Conservation (phyloP, 2,329 filamentous ascomycete genomes). For the Penicillium brasilianum region DNA sequence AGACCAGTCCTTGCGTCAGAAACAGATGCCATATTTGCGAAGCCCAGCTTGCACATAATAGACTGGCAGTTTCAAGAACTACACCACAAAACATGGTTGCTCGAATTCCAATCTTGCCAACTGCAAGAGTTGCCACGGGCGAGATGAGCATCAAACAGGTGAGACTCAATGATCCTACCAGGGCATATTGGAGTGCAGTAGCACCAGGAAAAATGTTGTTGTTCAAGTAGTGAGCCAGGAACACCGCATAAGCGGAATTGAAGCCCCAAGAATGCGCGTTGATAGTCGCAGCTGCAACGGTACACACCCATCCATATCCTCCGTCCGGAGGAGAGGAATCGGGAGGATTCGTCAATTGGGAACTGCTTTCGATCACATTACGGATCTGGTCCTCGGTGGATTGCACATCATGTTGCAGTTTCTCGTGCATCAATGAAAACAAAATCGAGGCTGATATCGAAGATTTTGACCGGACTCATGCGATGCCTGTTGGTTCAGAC, state of each 20-base stretch:
- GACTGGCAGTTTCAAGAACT: neutral
- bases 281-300: slow-evolving; percentile 7
- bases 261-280: slow-evolving; percentile 22
- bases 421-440: neutral
- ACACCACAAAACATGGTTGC: slow-evolving; percentile 10
- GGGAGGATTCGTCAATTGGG: neutral
- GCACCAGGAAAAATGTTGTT: slow-evolving; percentile 42
- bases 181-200: slow-evolving; percentile 44
- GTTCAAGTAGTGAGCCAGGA: slow-evolving; percentile 49
- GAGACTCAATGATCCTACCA: slow-evolving; percentile 49
- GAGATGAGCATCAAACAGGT: slow-evolving; percentile 39
- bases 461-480: neutral
- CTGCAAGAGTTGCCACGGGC: slow-evolving; percentile 2
- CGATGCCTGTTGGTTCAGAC: neutral
- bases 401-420: neutral
- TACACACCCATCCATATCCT: slow-evolving; percentile 22
- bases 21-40: slow-evolving; percentile 30
- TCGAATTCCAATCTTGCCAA: slow-evolving; percentile 4
- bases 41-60: slow-evolving; percentile 34
- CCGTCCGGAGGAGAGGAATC: slow-evolving; percentile 9
- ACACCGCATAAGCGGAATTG: slow-evolving; percentile 47
- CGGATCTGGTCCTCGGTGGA: neutral
- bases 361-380: neutral
- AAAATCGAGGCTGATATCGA: neutral
- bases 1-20: slow-evolving; percentile 31